Conservation (phyloP, 805 yeast genomes). For the Cyberlindnera mississippiensis region DNA sequence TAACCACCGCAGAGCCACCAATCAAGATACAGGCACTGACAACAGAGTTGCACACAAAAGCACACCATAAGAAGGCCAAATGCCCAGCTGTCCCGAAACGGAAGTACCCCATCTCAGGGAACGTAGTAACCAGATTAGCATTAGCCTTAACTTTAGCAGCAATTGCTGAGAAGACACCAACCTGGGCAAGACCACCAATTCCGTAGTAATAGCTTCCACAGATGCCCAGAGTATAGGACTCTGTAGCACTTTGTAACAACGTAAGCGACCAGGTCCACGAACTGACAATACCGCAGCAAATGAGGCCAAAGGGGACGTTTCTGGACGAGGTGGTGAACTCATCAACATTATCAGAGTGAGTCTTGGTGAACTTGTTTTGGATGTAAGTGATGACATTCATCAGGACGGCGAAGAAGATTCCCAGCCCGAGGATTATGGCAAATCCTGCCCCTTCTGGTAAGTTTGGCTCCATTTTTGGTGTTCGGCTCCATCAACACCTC, state of each 20-base stretch:
- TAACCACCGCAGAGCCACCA: constrained; percentile 42
- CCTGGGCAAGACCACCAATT: constrained; percentile 22
- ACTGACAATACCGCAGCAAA: constrained; percentile 41
- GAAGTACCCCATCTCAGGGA: constrained; percentile 37
- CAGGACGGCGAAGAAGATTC: constrained; percentile 40
- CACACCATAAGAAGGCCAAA: constrained; percentile 32
- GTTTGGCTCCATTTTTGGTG: constrained; percentile 1
- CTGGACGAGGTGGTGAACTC: constrained; percentile 44
- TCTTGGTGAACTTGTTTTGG: constrained; percentile 26
- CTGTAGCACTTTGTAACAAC: constrained; percentile 29
- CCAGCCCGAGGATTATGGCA: constrained; percentile 76
- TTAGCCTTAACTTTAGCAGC: constrained; percentile 35
- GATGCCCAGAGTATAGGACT: constrained; percentile 30
- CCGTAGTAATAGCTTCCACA: constrained; percentile 31
- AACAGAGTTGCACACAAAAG: constrained; percentile 38
- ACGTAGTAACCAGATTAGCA: constrained; percentile 37
- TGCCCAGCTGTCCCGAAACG: constrained; percentile 41
- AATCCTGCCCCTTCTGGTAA: constrained; percentile 64
- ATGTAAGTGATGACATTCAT: constrained; percentile 36
- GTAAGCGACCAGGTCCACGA: constrained; percentile 37
- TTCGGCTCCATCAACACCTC: background rate
- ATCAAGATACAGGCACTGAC: constrained; percentile 25
- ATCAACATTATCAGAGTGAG: constrained; percentile 31
- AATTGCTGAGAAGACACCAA: constrained; percentile 34
- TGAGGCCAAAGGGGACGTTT: constrained; percentile 39